These are phyloP conservation scores for Lentinula aciculospora DNA, from an alignment of 768 basidiomycete species.

Conservation along the genomic window DNA sequence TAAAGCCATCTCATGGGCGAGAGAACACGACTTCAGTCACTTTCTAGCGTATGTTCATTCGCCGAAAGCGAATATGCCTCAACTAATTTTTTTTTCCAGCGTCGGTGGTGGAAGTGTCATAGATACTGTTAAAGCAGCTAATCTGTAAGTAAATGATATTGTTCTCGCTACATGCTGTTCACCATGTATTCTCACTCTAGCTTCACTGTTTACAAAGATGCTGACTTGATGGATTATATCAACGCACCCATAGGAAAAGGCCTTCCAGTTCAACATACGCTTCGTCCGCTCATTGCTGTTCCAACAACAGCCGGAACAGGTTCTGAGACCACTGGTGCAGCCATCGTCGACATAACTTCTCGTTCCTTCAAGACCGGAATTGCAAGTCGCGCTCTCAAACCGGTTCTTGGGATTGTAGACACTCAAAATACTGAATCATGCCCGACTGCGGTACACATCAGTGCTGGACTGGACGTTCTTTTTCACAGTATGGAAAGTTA, in stretches of 20 bases:
- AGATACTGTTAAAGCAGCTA: conserved; percentile 94
- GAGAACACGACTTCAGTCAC: conserved; percentile 85
- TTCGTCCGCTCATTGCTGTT: conserved; percentile 85
- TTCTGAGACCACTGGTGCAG: conserved; percentile 92
- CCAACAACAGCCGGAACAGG: conserved; percentile 79
- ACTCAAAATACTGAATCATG: conserved; percentile 89
- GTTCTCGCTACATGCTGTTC: conserved; percentile 5
- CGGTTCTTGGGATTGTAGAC: conserved; percentile 63
- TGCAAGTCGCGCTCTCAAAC: conserved; percentile 86
- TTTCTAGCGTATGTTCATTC: conserved; percentile 71
- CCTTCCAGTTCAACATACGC: conserved; percentile 64
- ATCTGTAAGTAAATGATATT: conserved; percentile 46
- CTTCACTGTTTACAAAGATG: conserved; percentile 87
- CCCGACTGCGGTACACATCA: conserved; percentile 89
- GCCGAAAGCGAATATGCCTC: not conserved
- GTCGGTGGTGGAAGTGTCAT: conserved; percentile 94
- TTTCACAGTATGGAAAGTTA: conserved; percentile 96
- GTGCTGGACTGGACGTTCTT: conserved; percentile 90
- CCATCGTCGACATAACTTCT: conserved; percentile 90
- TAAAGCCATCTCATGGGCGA: conserved; percentile 83
- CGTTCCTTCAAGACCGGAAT: conserved; percentile 96
- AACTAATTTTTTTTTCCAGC: conserved; percentile 26
- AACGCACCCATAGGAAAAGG: conserved; percentile 96
- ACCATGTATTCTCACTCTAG: conserved; percentile 28
- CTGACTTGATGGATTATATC: conserved; percentile 93